A percentile compares a stretch with the other conserved stretches of the same genome.
These are phyloP conservation scores for Acacia crassicarpa DNA, from an alignment of 306 rosid species.

Conservation along the genomic window DNA sequence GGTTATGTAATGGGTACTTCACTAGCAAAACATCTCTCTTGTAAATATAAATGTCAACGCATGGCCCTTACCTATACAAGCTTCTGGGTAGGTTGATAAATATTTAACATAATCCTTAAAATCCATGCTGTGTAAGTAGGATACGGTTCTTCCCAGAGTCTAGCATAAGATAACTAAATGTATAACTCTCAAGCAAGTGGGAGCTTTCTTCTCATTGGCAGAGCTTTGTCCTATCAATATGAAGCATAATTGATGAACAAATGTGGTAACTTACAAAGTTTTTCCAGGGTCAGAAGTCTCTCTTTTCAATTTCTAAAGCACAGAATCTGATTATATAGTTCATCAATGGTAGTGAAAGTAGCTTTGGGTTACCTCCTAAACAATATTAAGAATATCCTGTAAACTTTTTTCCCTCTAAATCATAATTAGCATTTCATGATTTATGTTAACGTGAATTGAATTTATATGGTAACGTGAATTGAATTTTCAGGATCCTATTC, in stretches of 20 bases:
- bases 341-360: background rate
- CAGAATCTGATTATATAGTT: constrained; percentile 13
- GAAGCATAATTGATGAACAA: background rate
- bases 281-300: background rate
- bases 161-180: background rate
- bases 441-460: background rate
- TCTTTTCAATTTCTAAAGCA: background rate
- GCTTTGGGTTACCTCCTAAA: background rate
- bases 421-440: background rate
- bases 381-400: background rate
- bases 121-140: background rate
- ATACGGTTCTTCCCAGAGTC: background rate
- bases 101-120: background rate
- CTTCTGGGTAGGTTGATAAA: background rate
- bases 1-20: background rate
- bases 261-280: background rate
- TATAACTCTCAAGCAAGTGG: background rate
- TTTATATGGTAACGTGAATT: too few species aligned
- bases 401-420: background rate
- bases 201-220: background rate
- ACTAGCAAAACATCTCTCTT: background rate
- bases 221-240: background rate
- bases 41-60: background rate
- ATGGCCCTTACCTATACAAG: background rate
- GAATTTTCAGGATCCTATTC: constrained; percentile 41